Evolutionary conservation across 129 eudicot genomes (phyloP), one percentile per base, ranked within the genome.

Genomic region (sunflower (Helianthus annuus)): DNA sequence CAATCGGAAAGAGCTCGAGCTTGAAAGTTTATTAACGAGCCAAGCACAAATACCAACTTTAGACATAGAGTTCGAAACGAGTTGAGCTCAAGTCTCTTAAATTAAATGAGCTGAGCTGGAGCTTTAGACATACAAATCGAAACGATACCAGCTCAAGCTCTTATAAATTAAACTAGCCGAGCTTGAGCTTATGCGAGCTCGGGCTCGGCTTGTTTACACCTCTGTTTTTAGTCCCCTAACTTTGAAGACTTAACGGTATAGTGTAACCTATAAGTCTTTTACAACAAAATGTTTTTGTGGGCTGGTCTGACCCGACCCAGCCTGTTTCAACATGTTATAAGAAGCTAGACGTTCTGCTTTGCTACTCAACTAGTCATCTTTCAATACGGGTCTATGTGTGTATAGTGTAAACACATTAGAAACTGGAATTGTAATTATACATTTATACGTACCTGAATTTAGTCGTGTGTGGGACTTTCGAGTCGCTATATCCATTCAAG

Each of bases 391-490:
- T 19, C 22, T 19, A 19, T 19, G 22, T 58, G 40, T 58, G 40
- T 57, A 10, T 4, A 11, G 15, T 58, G 64, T 24, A 58, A 58
- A 49, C 16, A 38, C 29, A 61, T 27, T 39, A 39, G 45, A 39
- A 38, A 2, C 58, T 14, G 46, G 53, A n/a, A 40, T 11, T 32
- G 49, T 52, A 52, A 59, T 38, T 59, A 39, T 54, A 12, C 45
- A 65, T 12, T 44, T 56, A 19, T 45, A 59, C 68, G 67, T 83
- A 92, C 97, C 84, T 84, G 81, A 87, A 82, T 71, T 69, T 77
- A 39, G 78, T 68, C 8, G 98, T 73, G 51, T 87, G 88, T 55
- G 89, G 82, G 57, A 88, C 88, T 62, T 73, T 78, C 11, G 97
- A 82, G 77, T 53, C 68, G 55, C 85, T 64, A 53, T 78, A 88